Base-by-base conservation (phyloP, 352 stramenopile genomes). In the Saprolegnia parasitica region DNA sequence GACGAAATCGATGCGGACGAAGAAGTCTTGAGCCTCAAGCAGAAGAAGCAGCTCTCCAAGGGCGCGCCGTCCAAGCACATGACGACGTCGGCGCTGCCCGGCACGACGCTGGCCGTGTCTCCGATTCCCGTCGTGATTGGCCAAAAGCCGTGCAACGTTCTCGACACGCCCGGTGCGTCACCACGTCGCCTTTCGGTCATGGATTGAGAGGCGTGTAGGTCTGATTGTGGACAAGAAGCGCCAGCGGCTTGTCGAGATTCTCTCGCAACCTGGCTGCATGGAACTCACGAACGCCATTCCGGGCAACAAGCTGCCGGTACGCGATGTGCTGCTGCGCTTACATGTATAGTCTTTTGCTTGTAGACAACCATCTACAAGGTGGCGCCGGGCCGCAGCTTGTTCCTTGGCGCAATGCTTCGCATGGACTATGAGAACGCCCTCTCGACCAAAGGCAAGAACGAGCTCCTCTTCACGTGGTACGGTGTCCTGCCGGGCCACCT, bases 81-180 rank as follows among this genome's bases (percentile, higher is more conserved):
- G 76, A 97, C 90, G 18, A 96, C 88, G 16, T 97, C 90, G n/a
- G 83, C 83, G 26, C 77, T 98, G 18, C 91, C 91, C 3, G 91
- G 91, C 35, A 98, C 91, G 29, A 98, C 91, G 11, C 74, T 98
- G 49, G 90, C 84, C 5, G 85, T 93, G 23, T 86, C 91, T 70
- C 83, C 87, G 64, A 71, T 93, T 67, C 84, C 86, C 4, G 77
- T 95, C 5, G 87, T 93, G 42, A 77, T 87, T 35, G 85, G 84
- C 50, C 90, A 94, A 40, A 82, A 94, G 29, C 73, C 86, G 10
- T 94, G 87, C 73, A 91, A 94, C 71, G 83, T 92, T 45, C 70
- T 94, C 9, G 86, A 94, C 70, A 92, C 83, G 9, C 86, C 86
- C 0, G 86, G 86, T 70, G 26, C 13, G 23, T 15, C 1, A 26